These are phyloP conservation scores for Chenopodium quinoa DNA, from an alignment of 148 eudicot genomes.

Conservation along the genomic window DNA sequence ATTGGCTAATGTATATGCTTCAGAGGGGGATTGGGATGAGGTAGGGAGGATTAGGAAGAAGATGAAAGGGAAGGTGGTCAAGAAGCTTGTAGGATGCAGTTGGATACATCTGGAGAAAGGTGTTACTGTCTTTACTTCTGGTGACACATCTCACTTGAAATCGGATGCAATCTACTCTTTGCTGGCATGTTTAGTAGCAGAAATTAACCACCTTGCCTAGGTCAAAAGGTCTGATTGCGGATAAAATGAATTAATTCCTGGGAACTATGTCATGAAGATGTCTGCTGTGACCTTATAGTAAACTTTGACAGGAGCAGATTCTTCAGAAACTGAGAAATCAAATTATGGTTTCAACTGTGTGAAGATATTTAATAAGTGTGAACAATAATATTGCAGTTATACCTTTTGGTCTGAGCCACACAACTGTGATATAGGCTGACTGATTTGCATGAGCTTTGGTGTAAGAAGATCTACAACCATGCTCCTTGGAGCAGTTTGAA, in stretches of 20 bases:
- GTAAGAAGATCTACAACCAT: background rate
- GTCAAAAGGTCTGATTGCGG: slow-evolving; percentile 10
- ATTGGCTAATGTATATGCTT: slow-evolving; percentile 76
- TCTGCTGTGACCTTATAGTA: background rate
- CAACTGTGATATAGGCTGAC: background rate
- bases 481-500: background rate
- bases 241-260: background rate
- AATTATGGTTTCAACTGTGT: background rate
- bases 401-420: background rate
- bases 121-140: slow-evolving; percentile 57
- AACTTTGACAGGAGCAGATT: background rate
- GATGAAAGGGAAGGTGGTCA: slow-evolving; percentile 79
- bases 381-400: background rate
- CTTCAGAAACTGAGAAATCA: background rate
- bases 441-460: background rate
- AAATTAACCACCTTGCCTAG: slow-evolving; percentile 29
- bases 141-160: slow-evolving; percentile 49
- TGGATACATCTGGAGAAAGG: slow-evolving; percentile 62
- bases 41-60: slow-evolving; percentile 81
- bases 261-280: background rate
- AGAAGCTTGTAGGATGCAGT: slow-evolving; percentile 81
- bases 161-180: slow-evolving; percentile 50
- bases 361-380: background rate
- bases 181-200: slow-evolving; percentile 46
- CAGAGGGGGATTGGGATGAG: slow-evolving; percentile 76